phyloP scores from a whole-genome alignment of 176 grass and related monocot genomes.

The Stipa capillata region DNA sequence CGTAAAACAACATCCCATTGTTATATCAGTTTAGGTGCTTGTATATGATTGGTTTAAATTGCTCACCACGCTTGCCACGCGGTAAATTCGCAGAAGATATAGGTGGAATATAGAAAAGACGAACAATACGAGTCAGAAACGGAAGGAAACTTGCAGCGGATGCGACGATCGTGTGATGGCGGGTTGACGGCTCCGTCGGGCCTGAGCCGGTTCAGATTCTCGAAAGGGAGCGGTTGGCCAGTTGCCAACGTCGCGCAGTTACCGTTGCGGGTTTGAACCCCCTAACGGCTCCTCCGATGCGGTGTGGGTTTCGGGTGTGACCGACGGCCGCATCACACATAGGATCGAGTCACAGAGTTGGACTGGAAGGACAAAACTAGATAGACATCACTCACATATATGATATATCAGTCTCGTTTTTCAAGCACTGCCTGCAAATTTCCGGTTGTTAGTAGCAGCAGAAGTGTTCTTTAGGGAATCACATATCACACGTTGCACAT shows the following conservation, averaged over 20 bases:
- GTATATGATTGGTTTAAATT: too few species aligned
- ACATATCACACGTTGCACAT: background rate
- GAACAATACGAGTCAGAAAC: conserved; percentile 13
- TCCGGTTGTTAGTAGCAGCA: background rate
- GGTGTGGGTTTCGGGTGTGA: background rate
- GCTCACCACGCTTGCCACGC: too few species aligned
- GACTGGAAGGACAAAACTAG: too few species aligned
- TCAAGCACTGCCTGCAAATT: background rate
- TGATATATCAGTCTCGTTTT: too few species aligned
- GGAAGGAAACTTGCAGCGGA: conserved; percentile 23
- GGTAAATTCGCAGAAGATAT: background rate
- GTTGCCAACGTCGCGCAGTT: conserved; percentile 35
- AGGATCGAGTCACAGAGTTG: too few species aligned
- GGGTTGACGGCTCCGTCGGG: conserved; percentile 17
- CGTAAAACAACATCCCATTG: too few species aligned
- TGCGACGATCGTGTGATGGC: conserved; percentile 30
- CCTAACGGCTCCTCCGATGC: conserved; percentile 30
- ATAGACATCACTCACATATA: too few species aligned
- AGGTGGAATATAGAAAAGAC: background rate
- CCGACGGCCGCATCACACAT: too few species aligned
- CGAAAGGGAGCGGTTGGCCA: background rate
- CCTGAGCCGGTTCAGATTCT: background rate
- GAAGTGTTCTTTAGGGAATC: background rate
- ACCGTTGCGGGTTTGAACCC: conserved; percentile 55
- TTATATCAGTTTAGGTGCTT: too few species aligned